phyloP scores from a whole-genome alignment of 768 basidiomycete species.

The Rhizopogon rudus region DNA sequence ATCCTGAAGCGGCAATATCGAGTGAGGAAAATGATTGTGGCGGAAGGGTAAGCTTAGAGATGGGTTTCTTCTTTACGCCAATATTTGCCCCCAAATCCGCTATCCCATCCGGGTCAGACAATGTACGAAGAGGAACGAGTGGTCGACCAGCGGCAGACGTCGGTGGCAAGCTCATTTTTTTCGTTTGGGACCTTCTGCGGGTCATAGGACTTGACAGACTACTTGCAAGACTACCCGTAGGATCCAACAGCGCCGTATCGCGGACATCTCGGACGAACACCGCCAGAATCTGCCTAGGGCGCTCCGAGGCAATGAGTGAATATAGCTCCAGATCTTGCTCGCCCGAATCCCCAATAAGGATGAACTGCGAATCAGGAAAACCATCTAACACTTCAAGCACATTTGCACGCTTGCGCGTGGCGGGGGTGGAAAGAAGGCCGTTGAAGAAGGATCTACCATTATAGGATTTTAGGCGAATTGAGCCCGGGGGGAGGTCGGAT shows the following conservation, averaged over 20 bases:
- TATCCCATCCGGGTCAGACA: background rate
- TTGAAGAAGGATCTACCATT: constrained; percentile 79
- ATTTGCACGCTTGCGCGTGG: constrained; percentile 75
- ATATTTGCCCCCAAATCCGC: background rate
- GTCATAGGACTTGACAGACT: constrained; percentile 6
- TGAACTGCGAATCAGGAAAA: constrained; percentile 70
- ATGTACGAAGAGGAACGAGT: background rate
- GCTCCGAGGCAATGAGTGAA: constrained; percentile 63
- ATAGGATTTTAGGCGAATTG: constrained; percentile 80
- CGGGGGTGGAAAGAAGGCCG: constrained; percentile 77
- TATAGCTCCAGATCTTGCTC: constrained; percentile 97
- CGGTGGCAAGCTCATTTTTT: constrained; percentile 6
- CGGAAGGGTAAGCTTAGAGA: background rate
- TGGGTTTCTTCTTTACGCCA: background rate
- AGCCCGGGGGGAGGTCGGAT: constrained; percentile 67
- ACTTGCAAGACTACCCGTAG: constrained; percentile 46
- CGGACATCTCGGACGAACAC: constrained; percentile 83
- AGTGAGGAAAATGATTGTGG: background rate
- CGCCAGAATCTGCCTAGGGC: constrained; percentile 64
- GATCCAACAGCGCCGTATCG: constrained; percentile 45
- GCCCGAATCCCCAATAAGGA: constrained; percentile 89
- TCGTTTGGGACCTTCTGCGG: constrained; percentile 1
- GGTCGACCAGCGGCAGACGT: background rate
- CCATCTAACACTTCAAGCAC: constrained; percentile 73
- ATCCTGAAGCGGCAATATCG: constrained; percentile 8